Evolutionary conservation across 1,284 basidiomycete genomes (phyloP), one percentile per base, ranked within the genome.

Genomic region (Kwoniella shivajii): DNA sequence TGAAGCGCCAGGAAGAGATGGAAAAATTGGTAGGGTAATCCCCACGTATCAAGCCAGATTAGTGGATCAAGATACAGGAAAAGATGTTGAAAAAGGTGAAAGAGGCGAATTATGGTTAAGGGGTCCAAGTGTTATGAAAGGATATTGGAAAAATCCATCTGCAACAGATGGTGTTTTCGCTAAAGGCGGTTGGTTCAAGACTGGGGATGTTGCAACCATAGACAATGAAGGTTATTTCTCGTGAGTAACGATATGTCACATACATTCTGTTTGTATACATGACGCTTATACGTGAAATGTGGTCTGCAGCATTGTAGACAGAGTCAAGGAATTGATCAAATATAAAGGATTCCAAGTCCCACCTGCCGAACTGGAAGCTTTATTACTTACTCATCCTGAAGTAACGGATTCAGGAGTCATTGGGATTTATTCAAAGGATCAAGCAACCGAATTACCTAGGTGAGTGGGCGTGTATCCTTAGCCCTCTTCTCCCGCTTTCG

Each of bases 101-200:
- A 76, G 83, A 0, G 92, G 92, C 4, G 92, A 95, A 73, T 69
- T 95, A 9, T 92, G 89, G 87, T 61, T 92, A 6, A 81, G 85
- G 49, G 90, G 90, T 0, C 87, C 88, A 0, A 84, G 80, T 2
- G 81, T 92, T 50, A 92, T 92, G 89, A 90, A 89, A 84, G 81
- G 81, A 7, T 84, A 83, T 66, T 76, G 80, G 65, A 86, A 86
- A 68, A 89, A 91, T 60, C 76, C 79, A 0, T 74, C 76, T 16
- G 89, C 89, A 6, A 92, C 88, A 0, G 73, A 74, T 11, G 81
- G 84, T 9, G 76, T 85, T 3, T 88, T 92, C 63, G 90, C 87
- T 0, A 71, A 78, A 0, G 74, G 72, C 0, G 82, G 84, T 3
- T 93, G 88, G 88, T 88, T 90, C 81, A 89, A 88, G 80, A 92